Evolutionary conservation across 2,329 filamentous ascomycete species (phyloP).

Genomic region (Pestalotiopsis sp.): DNA sequence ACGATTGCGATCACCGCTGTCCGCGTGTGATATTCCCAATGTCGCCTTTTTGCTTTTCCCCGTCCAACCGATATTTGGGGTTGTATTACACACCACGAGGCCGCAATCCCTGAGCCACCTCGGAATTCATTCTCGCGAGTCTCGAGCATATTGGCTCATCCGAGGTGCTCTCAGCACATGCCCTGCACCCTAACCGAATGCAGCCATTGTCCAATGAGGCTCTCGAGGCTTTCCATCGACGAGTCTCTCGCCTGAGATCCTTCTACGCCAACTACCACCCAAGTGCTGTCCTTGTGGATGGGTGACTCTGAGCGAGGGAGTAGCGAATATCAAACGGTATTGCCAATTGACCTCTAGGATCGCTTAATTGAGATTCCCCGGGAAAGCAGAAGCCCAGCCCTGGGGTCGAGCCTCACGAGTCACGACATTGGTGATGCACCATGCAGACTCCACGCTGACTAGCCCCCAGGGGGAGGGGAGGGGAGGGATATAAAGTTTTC

Average conservation of each 20-base stretch:
- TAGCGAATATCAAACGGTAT: not conserved
- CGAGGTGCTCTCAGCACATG: not conserved
- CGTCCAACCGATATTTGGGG: not conserved
- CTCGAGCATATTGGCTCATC: conserved; percentile 1
- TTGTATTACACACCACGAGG: conserved; percentile 1
- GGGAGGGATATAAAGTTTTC: not conserved
- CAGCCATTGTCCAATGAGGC: conserved; percentile 10
- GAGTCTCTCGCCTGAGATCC: not conserved
- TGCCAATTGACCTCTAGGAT: conserved; percentile 4
- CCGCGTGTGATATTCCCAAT: not conserved
- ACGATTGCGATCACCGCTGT: conserved; percentile 4
- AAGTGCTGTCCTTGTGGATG: conserved; percentile 1
- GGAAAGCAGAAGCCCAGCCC: not conserved
- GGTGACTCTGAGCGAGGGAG: not conserved
- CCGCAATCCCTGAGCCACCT: not conserved
- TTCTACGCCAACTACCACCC: not conserved
- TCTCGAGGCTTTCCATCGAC: not conserved
- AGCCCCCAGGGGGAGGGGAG: not conserved
- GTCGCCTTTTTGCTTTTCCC: not conserved
- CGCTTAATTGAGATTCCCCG: not conserved
- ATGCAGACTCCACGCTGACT: not conserved
- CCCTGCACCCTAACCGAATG: not conserved
- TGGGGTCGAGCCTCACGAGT: not conserved
- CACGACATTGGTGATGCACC: not conserved
- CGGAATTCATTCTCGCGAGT: not conserved